These are phyloP conservation scores for Vaccinium macrocarpon DNA, from an alignment of 148 eudicot genomes.

Conservation along the genomic window DNA sequence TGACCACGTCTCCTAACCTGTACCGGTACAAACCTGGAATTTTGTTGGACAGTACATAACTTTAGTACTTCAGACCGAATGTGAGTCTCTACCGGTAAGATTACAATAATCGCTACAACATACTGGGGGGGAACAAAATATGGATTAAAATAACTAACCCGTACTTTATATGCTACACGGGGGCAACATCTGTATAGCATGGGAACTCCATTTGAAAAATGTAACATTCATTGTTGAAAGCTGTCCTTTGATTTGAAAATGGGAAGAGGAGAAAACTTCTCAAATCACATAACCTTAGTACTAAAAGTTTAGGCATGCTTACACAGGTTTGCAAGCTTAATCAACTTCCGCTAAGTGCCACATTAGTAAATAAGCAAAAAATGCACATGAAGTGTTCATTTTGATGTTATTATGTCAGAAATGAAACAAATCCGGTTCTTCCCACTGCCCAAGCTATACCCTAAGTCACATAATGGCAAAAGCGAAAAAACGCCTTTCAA, in stretches of 20 bases:
- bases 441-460: background rate
- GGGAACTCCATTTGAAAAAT: background rate
- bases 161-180: background rate
- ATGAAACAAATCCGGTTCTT: background rate
- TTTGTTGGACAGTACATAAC: background rate
- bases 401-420: background rate
- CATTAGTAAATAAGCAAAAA: background rate
- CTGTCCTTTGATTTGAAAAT: background rate
- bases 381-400: background rate
- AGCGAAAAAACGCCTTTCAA: background rate
- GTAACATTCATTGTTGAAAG: background rate
- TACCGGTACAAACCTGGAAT: constrained; percentile 82
- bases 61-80: background rate
- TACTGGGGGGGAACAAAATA: background rate
- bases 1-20: constrained; percentile 75
- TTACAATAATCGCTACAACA: background rate
- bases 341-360: background rate
- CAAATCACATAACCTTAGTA: background rate
- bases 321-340: background rate
- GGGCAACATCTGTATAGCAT: background rate
- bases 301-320: background rate
- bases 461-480: background rate
- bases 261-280: background rate
- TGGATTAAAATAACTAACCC: background rate
- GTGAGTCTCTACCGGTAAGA: background rate